Evolutionary conservation across 2,329 filamentous ascomycete genomes (phyloP).

Genomic region (Mariannaea sp.): DNA sequence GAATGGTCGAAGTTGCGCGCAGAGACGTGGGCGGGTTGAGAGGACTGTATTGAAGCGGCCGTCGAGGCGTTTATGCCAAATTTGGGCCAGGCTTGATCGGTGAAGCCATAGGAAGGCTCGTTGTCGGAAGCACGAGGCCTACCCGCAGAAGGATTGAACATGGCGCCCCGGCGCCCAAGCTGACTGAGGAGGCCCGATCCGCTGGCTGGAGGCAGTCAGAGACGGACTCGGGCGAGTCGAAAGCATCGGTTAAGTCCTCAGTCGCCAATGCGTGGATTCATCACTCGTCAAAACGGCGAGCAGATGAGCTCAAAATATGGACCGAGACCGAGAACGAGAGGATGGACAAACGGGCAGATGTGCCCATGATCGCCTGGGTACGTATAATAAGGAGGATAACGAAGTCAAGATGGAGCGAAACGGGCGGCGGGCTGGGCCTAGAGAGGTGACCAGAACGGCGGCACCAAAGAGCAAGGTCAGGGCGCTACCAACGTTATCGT

Average conservation of each 20-base stretch:
- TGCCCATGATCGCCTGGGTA: constrained; percentile 45
- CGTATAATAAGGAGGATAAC: constrained; percentile 36
- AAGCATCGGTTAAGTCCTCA: constrained; percentile 45
- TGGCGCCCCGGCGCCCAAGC: constrained; percentile 42
- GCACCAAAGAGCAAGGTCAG: constrained; percentile 31
- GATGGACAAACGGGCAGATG: constrained; percentile 41
- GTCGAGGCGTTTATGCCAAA: constrained; percentile 38
- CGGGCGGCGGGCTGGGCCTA: constrained; percentile 18
- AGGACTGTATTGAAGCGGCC: constrained; percentile 30
- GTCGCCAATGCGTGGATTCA: constrained; percentile 44
- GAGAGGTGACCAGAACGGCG: constrained; percentile 25
- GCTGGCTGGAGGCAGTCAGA: constrained; percentile 43
- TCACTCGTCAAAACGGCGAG: constrained; percentile 44
- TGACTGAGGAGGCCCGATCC: constrained; percentile 42
- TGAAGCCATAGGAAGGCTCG: constrained; percentile 40
- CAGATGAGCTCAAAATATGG: constrained; percentile 40
- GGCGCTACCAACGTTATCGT: constrained; percentile 41
- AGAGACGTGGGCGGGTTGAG: constrained; percentile 35
- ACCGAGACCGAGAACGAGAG: constrained; percentile 42
- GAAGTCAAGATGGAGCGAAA: constrained; percentile 25
- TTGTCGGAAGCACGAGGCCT: constrained; percentile 40
- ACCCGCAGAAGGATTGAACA: constrained; percentile 45
- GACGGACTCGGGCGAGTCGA: constrained; percentile 47
- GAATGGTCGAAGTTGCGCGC: constrained; percentile 36
- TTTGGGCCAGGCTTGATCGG: constrained; percentile 41